phyloP scores from a whole-genome alignment of 352 stramenopile species.

The Thalassiosira delicatula region DNA sequence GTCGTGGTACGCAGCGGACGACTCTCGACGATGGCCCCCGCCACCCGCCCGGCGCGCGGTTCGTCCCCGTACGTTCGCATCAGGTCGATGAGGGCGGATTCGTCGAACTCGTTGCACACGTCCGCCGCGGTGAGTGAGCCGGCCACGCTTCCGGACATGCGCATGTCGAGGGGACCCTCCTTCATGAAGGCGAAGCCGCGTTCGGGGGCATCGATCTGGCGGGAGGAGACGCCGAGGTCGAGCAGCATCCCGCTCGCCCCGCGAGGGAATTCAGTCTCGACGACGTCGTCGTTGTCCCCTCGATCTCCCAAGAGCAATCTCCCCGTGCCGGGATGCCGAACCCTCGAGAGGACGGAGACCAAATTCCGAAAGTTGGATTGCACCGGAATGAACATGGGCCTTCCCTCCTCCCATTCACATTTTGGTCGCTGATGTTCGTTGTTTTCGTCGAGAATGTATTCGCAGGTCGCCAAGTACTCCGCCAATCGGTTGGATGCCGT shows the following conservation, averaged over 20 bases:
- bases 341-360: slow-evolving; percentile 54
- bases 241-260: slow-evolving; percentile 86
- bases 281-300: slow-evolving; percentile 5
- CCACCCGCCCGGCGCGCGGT: slow-evolving; percentile 71
- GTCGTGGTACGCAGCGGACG: slow-evolving; percentile 77
- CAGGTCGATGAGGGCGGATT: slow-evolving; percentile 73
- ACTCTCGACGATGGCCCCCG: slow-evolving; percentile 74
- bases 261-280: slow-evolving; percentile 50
- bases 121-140: slow-evolving; percentile 76
- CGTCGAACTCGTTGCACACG: slow-evolving; percentile 85
- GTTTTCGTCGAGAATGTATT: slow-evolving; percentile 67
- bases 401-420: slow-evolving; percentile 51
- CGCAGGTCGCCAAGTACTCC: slow-evolving; percentile 55
- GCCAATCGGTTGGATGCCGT: slow-evolving; percentile 75
- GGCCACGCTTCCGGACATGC: slow-evolving; percentile 76
- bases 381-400: slow-evolving; percentile 80
- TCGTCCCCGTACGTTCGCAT: slow-evolving; percentile 84
- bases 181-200: slow-evolving; percentile 86
- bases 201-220: slow-evolving; percentile 86
- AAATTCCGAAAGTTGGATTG: slow-evolving; percentile 84
- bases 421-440: slow-evolving; percentile 12
- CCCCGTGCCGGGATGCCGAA: slow-evolving; percentile 68
- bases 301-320: slow-evolving; percentile 51
- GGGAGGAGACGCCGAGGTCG: slow-evolving; percentile 87
- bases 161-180: slow-evolving; percentile 87